Percentiles rank a stretch among this genome's conserved stretches.
phyloP scores from a whole-genome alignment of 257 asterid species.

The Scutellaria galericulata region DNA sequence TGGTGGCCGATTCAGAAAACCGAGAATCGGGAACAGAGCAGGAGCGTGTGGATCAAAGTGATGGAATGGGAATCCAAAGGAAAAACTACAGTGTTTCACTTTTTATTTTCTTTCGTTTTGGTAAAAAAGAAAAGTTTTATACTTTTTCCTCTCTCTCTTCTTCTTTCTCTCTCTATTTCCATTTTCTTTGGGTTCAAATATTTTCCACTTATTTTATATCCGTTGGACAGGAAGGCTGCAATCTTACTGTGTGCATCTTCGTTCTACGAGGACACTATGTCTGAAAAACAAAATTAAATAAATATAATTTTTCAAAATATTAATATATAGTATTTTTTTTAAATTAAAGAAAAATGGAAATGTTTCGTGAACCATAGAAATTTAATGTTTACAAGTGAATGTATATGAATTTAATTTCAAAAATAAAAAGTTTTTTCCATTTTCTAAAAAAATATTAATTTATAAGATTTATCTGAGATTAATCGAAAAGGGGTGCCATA shows the following conservation, averaged over 20 bases:
- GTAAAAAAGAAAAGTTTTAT: constrained; percentile 59
- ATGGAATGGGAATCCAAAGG: constrained; percentile 54
- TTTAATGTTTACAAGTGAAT: too few species aligned
- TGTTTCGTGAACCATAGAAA: too few species aligned
- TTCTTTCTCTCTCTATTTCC: not conserved
- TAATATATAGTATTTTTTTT: too few species aligned
- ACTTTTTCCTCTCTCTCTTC: constrained; percentile 29
- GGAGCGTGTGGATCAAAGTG: constrained; percentile 56
- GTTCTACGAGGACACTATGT: not conserved
- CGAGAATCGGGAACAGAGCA: constrained; percentile 46
- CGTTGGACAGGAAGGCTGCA: constrained; percentile 52
- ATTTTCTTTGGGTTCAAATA: constrained; percentile 28
- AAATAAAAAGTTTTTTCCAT: too few species aligned
- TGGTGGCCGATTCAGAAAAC: constrained; percentile 47
- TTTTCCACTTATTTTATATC: constrained; percentile 37
- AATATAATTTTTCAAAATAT: not conserved
- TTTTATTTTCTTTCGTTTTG: constrained; percentile 56
- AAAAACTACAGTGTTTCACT: constrained; percentile 54
- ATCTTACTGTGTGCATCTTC: constrained; percentile 22
- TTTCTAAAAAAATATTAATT: not conserved
- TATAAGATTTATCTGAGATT: too few species aligned
- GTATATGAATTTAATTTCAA: too few species aligned
- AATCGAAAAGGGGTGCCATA: too few species aligned
- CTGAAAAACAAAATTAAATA: constrained; percentile 8
- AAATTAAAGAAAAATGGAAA: too few species aligned